Conservation (phyloP, 1,139 yeast species). For the Taphrina confusa region DNA sequence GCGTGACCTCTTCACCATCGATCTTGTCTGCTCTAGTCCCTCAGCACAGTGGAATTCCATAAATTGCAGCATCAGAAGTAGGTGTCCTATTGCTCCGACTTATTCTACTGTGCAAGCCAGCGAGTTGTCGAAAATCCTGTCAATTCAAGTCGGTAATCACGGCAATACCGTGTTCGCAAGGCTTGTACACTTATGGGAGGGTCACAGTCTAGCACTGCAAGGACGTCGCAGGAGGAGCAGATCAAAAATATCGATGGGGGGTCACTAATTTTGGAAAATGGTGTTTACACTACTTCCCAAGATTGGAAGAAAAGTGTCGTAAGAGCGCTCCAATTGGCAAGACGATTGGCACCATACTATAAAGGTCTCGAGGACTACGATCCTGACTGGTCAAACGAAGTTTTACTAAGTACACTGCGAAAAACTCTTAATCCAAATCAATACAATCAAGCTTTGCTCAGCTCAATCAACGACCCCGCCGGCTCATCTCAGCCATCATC, state of each 20-base stretch:
- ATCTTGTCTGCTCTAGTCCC: too few species aligned
- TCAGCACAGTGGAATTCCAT: too few species aligned
- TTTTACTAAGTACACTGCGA: conserved; percentile 58
- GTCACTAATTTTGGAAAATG: conserved; percentile 10
- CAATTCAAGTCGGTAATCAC: too few species aligned
- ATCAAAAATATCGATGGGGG: conserved; percentile 29
- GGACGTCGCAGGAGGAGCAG: conserved; percentile 32
- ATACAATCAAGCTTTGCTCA: conserved; percentile 26
- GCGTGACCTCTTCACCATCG: too few species aligned
- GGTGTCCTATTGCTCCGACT: too few species aligned
- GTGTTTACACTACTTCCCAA: conserved; percentile 26
- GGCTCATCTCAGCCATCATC: conserved; percentile 18
- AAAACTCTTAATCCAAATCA: conserved; percentile 16
- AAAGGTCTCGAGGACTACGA: conserved; percentile 85
- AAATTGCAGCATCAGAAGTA: too few species aligned
- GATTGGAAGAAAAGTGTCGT: conserved; percentile 32
- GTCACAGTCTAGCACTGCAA: conserved; percentile 14
- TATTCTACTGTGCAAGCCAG: too few species aligned
- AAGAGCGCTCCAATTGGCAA: conserved; percentile 47
- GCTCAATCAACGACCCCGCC: conserved; percentile 19
- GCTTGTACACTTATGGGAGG: conserved; percentile 12
- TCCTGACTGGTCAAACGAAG: conserved; percentile 71
- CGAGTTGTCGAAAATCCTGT: too few species aligned
- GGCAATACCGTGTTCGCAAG: too few species aligned
- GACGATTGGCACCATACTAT: conserved; percentile 84